phyloP scores from a whole-genome alignment of 257 asterid species.

The Coffea canephora region DNA sequence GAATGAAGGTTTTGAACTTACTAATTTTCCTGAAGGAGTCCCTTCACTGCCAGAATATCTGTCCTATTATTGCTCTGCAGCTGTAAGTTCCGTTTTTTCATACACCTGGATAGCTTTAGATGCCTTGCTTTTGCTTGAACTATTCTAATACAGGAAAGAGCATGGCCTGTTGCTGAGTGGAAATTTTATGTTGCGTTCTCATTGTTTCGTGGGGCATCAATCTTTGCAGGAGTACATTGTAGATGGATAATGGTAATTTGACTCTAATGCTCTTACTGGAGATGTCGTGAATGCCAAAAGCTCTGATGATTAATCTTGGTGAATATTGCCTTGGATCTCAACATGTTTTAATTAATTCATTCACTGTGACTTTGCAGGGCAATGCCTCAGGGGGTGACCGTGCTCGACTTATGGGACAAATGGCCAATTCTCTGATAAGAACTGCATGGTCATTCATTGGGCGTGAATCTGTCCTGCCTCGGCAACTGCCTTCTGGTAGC shows the following conservation, averaged over 20 bases:
- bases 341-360: not conserved
- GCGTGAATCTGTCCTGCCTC: conserved; percentile 70
- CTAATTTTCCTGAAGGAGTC: conserved; percentile 72
- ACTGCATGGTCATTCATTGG: conserved; percentile 65
- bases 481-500: conserved; percentile 62
- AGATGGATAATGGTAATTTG: conserved; percentile 78
- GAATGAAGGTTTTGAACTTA: conserved; percentile 56
- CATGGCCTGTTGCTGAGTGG: conserved; percentile 88
- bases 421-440: conserved; percentile 58
- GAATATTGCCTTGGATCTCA: not conserved
- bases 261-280: conserved; percentile 14
- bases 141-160: conserved; percentile 62
- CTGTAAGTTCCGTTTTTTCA: conserved; percentile 47
- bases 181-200: conserved; percentile 89
- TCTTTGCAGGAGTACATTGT: conserved; percentile 79
- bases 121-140: conserved; percentile 20
- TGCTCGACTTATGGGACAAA: conserved; percentile 67
- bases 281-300: conserved; percentile 4
- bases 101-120: not conserved
- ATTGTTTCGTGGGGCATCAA: conserved; percentile 88
- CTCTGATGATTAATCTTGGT: not conserved
- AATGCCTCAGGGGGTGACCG: conserved; percentile 97
- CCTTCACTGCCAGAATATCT: conserved; percentile 79
- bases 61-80: conserved; percentile 67
- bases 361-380: conserved; percentile 54